phyloP scores from a whole-genome alignment of 1,284 basidiomycete species.

The Boletus semigastroideus region DNA sequence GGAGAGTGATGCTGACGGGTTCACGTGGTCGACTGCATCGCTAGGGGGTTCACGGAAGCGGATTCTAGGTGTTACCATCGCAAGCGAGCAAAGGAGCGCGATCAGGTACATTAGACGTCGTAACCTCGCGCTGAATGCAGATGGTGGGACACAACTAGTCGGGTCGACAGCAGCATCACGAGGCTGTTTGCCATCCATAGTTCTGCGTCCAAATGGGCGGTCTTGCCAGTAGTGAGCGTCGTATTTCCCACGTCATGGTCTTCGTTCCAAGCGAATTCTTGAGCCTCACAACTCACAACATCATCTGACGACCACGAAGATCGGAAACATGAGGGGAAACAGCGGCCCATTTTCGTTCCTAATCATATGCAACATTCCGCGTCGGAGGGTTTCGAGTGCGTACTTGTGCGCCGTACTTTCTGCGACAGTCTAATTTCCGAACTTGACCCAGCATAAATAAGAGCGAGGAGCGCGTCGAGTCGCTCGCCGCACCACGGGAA shows the following conservation, averaged over 20 bases:
- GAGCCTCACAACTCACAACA: too few species aligned
- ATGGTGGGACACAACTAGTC: too few species aligned
- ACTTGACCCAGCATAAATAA: conserved; percentile 9
- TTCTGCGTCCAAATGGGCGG: too few species aligned
- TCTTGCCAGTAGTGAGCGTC: too few species aligned
- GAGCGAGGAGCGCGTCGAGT: too few species aligned
- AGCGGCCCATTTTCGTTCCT: background rate
- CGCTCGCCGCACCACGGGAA: background rate
- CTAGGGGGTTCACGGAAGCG: conserved; percentile 35
- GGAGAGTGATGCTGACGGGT: conserved; percentile 42
- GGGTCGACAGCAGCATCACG: too few species aligned
- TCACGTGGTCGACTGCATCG: conserved; percentile 50
- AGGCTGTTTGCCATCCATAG: too few species aligned
- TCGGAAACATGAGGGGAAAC: background rate
- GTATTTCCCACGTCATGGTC: too few species aligned
- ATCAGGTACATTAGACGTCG: conserved; percentile 16
- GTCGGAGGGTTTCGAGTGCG: conserved; percentile 4
- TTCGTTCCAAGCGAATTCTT: too few species aligned
- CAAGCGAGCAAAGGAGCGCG: conserved; percentile 12
- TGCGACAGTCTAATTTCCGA: background rate
- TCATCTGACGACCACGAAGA: background rate
- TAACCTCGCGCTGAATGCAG: conserved; percentile 2
- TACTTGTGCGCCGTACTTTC: background rate
- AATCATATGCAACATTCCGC: background rate
- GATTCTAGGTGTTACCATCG: conserved; percentile 2